phyloP scores from a whole-genome alignment of 257 asterid species.

The Nemophila menziesii region DNA sequence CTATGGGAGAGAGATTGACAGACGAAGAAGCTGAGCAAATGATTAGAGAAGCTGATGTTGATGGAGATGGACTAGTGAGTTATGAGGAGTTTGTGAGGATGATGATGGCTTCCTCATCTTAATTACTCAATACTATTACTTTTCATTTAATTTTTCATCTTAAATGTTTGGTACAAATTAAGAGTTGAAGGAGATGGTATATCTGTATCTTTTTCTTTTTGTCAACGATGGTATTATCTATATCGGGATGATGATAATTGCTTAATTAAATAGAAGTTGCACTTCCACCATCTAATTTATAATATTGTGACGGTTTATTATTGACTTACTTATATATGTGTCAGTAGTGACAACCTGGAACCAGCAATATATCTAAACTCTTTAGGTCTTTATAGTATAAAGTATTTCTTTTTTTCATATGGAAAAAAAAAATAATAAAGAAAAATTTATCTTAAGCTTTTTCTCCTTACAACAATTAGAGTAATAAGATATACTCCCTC shows the following conservation, averaged over 20 bases:
- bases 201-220: too few relatives aligned
- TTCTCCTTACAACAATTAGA: too few relatives aligned
- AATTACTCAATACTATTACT: neutral
- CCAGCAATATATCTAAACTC: too few relatives aligned
- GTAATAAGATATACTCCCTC: too few relatives aligned
- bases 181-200: neutral
- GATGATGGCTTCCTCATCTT: constrained; percentile 12
- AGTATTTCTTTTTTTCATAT: too few relatives aligned
- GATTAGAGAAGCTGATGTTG: constrained; percentile 17
- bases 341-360: too few relatives aligned
- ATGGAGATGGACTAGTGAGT: constrained; percentile 20
- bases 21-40: constrained; percentile 14
- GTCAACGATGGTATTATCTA: too few relatives aligned
- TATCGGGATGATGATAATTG: too few relatives aligned
- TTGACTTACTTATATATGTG: neutral
- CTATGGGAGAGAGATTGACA: constrained; percentile 15
- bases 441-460: too few relatives aligned
- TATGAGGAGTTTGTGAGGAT: constrained; percentile 20
- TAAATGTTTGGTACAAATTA: neutral
- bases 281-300: neutral
- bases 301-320: constrained; percentile 4
- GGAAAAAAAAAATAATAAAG: too few relatives aligned
- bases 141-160: neutral
- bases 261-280: too few relatives aligned
- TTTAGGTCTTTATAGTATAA: too few relatives aligned